phyloP scores from a whole-genome alignment of 1,284 basidiomycete genomes.

The Leccinum proliferum region DNA sequence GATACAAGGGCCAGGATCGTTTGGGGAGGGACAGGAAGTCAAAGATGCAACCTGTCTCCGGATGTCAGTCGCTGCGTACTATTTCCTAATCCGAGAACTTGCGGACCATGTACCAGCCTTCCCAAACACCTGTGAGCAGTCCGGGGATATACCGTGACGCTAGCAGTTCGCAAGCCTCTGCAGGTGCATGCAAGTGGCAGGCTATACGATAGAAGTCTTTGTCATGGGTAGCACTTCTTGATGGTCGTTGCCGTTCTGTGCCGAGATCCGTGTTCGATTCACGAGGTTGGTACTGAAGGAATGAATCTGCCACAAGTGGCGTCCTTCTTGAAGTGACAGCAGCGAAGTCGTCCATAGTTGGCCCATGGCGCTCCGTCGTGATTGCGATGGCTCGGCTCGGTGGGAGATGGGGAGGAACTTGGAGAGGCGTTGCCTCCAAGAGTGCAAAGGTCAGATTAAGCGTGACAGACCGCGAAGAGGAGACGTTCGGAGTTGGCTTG shows the following conservation, averaged over 20 bases:
- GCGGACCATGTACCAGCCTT: constrained; percentile 50
- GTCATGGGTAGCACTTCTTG: constrained; percentile 34
- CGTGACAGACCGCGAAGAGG: no score
- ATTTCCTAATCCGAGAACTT: constrained; percentile 15
- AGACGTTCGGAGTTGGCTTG: no score
- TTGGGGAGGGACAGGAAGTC: constrained; percentile 14
- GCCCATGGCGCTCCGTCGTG: constrained; percentile 38
- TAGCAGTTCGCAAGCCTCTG: constrained; percentile 24
- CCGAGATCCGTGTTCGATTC: constrained; percentile 31
- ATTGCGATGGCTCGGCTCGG: constrained; percentile 38
- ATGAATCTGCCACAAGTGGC: constrained; percentile 41
- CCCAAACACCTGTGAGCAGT: constrained; percentile 48
- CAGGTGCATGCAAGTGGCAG: constrained; percentile 16
- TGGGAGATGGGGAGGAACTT: constrained; percentile 45
- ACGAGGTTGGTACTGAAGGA: constrained; percentile 21
- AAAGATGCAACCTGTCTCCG: constrained; percentile 25
- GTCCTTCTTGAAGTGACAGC: constrained; percentile 30
- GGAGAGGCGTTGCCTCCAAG: constrained; percentile 38
- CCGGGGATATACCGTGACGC: constrained; percentile 33
- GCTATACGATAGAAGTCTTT: constrained; percentile 37
- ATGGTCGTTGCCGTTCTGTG: constrained; percentile 30
- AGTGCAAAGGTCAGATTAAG: constrained; percentile 40
- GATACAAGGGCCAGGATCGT: constrained; percentile 7
- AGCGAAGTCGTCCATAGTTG: constrained; percentile 47
- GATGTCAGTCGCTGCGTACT: constrained; percentile 15